Percentiles rank a stretch among this genome's conserved stretches.
Evolutionary conservation across 805 yeast genomes (phyloP).

Genomic region (Yamadazyma philogaea): DNA sequence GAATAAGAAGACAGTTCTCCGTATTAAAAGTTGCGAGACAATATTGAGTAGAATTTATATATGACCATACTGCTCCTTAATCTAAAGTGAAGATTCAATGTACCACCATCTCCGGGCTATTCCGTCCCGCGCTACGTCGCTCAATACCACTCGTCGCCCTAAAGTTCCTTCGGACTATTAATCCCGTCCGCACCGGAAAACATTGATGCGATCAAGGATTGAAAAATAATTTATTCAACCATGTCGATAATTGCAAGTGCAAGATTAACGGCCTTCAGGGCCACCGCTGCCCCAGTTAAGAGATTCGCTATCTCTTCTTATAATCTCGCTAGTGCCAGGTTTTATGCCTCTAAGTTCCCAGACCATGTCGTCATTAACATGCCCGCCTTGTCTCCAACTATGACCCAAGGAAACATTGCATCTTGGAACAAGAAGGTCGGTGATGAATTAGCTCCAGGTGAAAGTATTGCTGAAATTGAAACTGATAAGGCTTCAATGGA

Average conservation of each 20-base stretch:
- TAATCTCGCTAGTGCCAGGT: slow-evolving; percentile 39
- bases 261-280: slow-evolving; percentile 18
- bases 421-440: slow-evolving; percentile 89
- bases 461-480: slow-evolving; percentile 92
- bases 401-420: slow-evolving; percentile 93
- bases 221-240: slow-evolving; percentile 6
- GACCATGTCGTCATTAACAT: slow-evolving; percentile 84
- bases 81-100: neutral
- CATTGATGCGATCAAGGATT: slow-evolving; percentile 19
- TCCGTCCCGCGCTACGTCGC: neutral
- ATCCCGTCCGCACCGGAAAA: slow-evolving; percentile 14
- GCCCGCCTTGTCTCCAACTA: slow-evolving; percentile 99
- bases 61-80: too few relatives aligned
- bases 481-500: slow-evolving; percentile 98
- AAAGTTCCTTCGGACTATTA: neutral
- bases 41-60: too few relatives aligned
- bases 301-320: slow-evolving; percentile 18
- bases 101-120: neutral
- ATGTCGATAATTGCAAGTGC: slow-evolving; percentile 10
- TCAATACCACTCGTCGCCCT: neutral
- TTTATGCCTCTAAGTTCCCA: slow-evolving; percentile 58
- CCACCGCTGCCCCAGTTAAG: slow-evolving; percentile 14
- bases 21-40: too few relatives aligned
- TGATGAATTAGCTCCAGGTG: slow-evolving; percentile 87
- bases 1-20: too few relatives aligned